A percentile compares a stretch with the other conserved stretches of the same genome.
Evolutionary conservation across 2,329 filamentous ascomycete species (phyloP).

Genomic region (Fusarium hainanense): DNA sequence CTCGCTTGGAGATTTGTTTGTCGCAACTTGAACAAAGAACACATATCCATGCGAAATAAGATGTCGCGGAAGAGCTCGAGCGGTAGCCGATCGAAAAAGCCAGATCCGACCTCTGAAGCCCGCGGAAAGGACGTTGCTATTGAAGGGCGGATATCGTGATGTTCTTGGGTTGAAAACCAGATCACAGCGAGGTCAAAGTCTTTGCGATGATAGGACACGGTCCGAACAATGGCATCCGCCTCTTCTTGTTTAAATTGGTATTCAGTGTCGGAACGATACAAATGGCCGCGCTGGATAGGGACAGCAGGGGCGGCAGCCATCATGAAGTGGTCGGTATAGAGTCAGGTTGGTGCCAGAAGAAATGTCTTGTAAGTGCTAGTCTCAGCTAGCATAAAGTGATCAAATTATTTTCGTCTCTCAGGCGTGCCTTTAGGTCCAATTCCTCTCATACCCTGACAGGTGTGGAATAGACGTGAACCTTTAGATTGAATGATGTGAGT

Average conservation of each 20-base stretch:
- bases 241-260: neutral
- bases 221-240: neutral
- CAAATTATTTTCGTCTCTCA: no score
- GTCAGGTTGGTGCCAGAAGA: no score
- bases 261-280: neutral
- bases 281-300: no score
- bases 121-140: neutral
- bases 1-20: conserved; percentile 46
- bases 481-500: no score
- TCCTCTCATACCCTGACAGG: no score
- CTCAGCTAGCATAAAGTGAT: no score
- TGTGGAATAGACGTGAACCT: no score
- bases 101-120: neutral
- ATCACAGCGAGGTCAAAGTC: neutral
- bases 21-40: conserved; percentile 48
- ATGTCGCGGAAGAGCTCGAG: conserved; percentile 31
- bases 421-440: no score
- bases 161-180: neutral
- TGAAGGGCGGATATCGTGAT: neutral
- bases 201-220: neutral
- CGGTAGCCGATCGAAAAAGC: neutral
- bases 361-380: no score
- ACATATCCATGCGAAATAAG: conserved; percentile 46
- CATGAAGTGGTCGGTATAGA: no score
- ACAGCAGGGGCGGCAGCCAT: no score